A percentile compares a stretch with the other conserved stretches of the same genome.
phyloP scores from a whole-genome alignment of 2,329 filamentous ascomycete species.

The Hypoxylon sp. region DNA sequence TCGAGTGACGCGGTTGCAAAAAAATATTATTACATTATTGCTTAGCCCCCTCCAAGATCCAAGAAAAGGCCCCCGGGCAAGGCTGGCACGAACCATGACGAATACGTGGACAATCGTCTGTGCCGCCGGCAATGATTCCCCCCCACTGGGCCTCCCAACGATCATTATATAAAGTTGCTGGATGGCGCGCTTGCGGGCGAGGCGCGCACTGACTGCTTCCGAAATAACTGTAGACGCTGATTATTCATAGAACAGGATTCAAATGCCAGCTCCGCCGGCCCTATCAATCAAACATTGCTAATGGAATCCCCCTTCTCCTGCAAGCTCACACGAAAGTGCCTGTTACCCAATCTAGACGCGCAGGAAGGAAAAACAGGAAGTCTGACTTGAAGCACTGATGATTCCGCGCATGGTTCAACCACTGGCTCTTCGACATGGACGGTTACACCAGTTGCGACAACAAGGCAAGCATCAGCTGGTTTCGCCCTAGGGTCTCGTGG shows the following conservation, averaged over 20 bases:
- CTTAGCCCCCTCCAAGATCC: constrained; percentile 10
- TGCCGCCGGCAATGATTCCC: constrained; percentile 38
- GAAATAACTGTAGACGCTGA: constrained; percentile 27
- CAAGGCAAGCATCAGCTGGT: constrained; percentile 44
- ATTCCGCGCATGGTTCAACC: constrained; percentile 30
- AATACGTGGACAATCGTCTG: constrained; percentile 28
- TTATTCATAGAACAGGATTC: constrained; percentile 43
- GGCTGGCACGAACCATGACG: constrained; percentile 37
- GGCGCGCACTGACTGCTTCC: constrained; percentile 39
- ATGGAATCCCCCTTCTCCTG: constrained; percentile 23
- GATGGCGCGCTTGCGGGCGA: constrained; percentile 38
- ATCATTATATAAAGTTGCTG: constrained; percentile 38
- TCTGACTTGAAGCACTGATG: constrained; percentile 30
- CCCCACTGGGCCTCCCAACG: constrained; percentile 32
- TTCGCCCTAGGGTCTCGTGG: constrained; percentile 42
- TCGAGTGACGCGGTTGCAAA: constrained; percentile 33
- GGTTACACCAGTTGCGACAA: constrained; percentile 45
- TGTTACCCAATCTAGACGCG: constrained; percentile 28
- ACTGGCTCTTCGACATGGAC: constrained; percentile 31
- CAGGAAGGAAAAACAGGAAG: constrained; percentile 14
- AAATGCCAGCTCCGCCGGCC: constrained; percentile 31
- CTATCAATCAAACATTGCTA: constrained; percentile 29
- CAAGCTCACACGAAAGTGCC: constrained; percentile 26
- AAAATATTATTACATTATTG: constrained; percentile 14
- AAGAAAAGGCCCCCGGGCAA: constrained; percentile 10